These are phyloP conservation scores for Fragaria nilgerrensis DNA, from an alignment of 306 rosid genomes.

Conservation along the genomic window DNA sequence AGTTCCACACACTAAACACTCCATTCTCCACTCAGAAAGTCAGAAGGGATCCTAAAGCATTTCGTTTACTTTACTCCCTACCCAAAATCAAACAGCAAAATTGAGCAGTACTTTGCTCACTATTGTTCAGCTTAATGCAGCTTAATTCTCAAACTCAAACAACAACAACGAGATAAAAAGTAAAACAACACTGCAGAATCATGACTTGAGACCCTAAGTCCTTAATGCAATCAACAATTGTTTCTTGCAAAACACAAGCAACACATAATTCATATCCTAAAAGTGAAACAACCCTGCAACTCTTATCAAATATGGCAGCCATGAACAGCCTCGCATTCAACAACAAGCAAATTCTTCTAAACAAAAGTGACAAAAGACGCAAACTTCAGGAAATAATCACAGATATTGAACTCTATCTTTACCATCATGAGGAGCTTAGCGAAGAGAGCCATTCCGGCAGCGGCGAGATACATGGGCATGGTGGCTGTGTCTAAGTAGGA, in stretches of 20 bases:
- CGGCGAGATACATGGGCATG: constrained; percentile 66
- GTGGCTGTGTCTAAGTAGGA: constrained; percentile 78
- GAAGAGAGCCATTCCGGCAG: constrained; percentile 57
- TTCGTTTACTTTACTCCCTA: background rate
- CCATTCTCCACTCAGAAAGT: background rate
- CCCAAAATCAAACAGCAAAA: background rate
- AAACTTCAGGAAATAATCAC: background rate
- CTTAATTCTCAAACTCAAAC: background rate
- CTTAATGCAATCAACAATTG: background rate
- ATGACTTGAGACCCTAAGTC: background rate
- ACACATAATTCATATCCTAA: background rate
- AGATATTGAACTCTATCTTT: background rate
- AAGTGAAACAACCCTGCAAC: background rate
- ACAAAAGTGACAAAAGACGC: background rate
- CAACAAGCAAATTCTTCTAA: background rate
- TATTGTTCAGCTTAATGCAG: background rate
- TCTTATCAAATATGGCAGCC: background rate
- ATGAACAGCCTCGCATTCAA: background rate
- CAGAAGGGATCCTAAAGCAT: background rate
- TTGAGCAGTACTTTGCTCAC: background rate
- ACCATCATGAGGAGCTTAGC: constrained; percentile 84
- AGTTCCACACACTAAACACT: background rate
- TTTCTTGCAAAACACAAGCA: background rate
- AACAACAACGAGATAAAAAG: background rate
- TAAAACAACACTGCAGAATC: background rate